Percentiles rank a stretch among this genome's conserved stretches.
phyloP scores from a whole-genome alignment of 148 eudicot species.

The Spergularia marina region DNA sequence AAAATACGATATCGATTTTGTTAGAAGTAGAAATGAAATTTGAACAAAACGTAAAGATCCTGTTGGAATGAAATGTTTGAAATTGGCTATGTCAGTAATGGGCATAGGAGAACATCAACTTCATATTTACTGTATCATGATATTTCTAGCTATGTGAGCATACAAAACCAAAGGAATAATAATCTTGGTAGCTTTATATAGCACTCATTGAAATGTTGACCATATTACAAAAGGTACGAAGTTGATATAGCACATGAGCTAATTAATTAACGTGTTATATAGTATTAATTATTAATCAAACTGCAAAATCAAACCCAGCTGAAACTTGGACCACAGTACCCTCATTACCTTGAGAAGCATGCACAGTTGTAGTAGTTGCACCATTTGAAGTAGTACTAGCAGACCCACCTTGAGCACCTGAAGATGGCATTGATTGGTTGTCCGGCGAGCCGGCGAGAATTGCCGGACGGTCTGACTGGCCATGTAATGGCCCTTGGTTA shows the following conservation, averaged over 20 bases:
- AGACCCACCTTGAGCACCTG: conserved; percentile 27
- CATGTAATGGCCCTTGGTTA: conserved; percentile 46
- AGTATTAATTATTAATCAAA: conserved; percentile 17
- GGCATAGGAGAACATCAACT: no score
- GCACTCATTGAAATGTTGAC: conserved; percentile 8
- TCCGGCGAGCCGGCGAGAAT: conserved; percentile 23
- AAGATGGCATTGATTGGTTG: conserved; percentile 1
- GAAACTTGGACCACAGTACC: conserved; percentile 30
- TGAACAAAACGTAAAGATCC: no score
- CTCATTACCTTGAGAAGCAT: conserved; percentile 22
- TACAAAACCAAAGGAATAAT: no score
- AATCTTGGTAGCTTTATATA: conserved; percentile 14
- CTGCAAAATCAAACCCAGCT: conserved; percentile 24
- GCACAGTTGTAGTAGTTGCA: conserved; percentile 9
- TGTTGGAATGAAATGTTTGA: no score
- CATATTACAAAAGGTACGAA: conserved; percentile 24
- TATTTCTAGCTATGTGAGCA: no score
- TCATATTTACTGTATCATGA: no score
- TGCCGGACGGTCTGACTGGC: conserved; percentile 29
- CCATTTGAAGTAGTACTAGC: conserved; percentile 11
- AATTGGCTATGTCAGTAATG: no score
- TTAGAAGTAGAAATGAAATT: no score
- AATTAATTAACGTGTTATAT: conserved; percentile 3
- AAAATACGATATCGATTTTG: no score
- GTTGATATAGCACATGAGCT: conserved; percentile 1